Evolutionary conservation across 148 eudicot genomes (phyloP), one percentile per base, ranked within the genome.

Genomic region (Cornus florida): DNA sequence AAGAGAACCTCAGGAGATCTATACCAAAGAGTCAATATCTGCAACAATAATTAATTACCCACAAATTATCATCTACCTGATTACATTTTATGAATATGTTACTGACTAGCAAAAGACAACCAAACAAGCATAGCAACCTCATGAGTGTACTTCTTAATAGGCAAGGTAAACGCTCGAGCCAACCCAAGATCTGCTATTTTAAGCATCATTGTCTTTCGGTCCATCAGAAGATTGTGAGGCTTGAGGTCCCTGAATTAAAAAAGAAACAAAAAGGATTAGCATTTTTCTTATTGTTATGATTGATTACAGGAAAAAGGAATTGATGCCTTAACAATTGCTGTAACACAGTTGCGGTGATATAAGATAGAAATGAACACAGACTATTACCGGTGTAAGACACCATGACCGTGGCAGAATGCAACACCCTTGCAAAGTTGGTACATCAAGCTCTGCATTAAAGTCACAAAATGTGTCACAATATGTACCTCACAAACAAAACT

Each of bases 201-300:
- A 70, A 92, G 98, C 79, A 77, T 81, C 83, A 78, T 77, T 4
- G 92, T 89, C 84, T 92, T 93, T 65, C 84, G 91, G 73, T 93
- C 99, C 99, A 96, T 93, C 92, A 93, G 84, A 24, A 96, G 98
- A 89, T 96, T 96, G 87, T 96, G 99, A 7, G 99, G 99, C 86
- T 95, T 95, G 35, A 95, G 97, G 53, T 95, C 99, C 89, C 99
- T 95, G 81, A 35, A 67, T 53, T 75, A 24, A 43, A 28, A 33
- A 24, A 62, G 22, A 7, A 31, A 62, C 33, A 59, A 13, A 28
- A 70, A 24, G 23, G 38, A 35, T 35, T 35, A 35, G 5, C 38
- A 35, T 35, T 35, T 2, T 35, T 35, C 38, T 35, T 1, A 35
- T 35, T 35, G 5, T 2, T 35, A 35, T 35, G 38, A 35, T 35